phyloP scores from a whole-genome alignment of 164 flowering plant species.

The Magnolia sinica region DNA sequence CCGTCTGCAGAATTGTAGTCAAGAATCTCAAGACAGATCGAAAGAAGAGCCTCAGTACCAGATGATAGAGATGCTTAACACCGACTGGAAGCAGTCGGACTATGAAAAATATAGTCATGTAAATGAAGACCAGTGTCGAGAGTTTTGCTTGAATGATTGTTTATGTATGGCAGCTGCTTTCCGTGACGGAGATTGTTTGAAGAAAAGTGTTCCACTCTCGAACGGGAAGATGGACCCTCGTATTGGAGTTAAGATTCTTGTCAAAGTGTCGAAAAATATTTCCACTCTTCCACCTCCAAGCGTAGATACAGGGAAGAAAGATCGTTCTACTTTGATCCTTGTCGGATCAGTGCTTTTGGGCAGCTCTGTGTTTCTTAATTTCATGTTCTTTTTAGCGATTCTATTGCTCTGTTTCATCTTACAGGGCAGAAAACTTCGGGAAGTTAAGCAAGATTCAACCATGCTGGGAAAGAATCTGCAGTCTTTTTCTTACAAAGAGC shows the following conservation, averaged over 20 bases:
- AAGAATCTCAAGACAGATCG: not conserved
- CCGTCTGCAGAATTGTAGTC: constrained; percentile 27
- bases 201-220: constrained; percentile 17
- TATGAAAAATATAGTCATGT: not conserved
- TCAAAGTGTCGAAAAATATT: constrained; percentile 12
- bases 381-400: not conserved
- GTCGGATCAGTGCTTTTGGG: constrained; percentile 8
- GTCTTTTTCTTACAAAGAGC: constrained; percentile 8
- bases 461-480: not conserved
- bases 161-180: constrained; percentile 14
- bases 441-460: not conserved
- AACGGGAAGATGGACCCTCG: constrained; percentile 9
- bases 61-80: not conserved
- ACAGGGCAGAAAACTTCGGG: not conserved
- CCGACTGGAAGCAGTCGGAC: constrained; percentile 4
- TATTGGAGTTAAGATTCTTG: constrained; percentile 9
- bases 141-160: constrained; percentile 22
- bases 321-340: not conserved
- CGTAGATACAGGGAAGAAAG: not conserved
- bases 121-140: constrained; percentile 8
- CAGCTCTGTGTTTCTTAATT: constrained; percentile 2
- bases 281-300: not conserved
- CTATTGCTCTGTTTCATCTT: constrained; percentile 20
- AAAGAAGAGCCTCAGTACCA: not conserved
- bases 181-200: constrained; percentile 10